Percentiles rank a stretch among this genome's conserved stretches.
These are phyloP conservation scores for Allium cepa DNA, from an alignment of 106 monocot species.

Conservation along the genomic window DNA sequence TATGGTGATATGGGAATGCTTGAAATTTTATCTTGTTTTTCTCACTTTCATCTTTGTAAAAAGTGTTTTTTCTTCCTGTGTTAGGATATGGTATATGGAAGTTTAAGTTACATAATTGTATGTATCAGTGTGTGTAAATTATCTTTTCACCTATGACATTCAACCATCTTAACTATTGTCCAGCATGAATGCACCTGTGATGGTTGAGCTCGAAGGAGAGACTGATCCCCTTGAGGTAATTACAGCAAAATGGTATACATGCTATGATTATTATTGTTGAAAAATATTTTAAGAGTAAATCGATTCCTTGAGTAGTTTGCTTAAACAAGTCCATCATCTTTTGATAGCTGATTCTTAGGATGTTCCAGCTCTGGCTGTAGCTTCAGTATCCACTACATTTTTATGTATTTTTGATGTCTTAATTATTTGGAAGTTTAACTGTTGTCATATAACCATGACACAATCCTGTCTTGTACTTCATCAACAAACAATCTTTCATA, in stretches of 20 bases:
- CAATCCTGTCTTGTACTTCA: not conserved
- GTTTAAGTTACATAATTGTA: too few relatives aligned
- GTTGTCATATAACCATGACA: not conserved
- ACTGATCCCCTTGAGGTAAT: constrained; percentile 68
- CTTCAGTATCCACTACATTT: not conserved
- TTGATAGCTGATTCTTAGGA: not conserved
- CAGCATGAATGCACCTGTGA: constrained; percentile 91
- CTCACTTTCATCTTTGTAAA: too few relatives aligned
- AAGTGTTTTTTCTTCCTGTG: too few relatives aligned
- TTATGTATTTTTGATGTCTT: not conserved
- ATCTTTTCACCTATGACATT: not conserved
- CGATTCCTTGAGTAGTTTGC: not conserved
- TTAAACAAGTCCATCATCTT: not conserved
- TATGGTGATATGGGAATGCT: too few relatives aligned
- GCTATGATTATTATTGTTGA: not conserved
- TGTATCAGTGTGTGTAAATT: too few relatives aligned
- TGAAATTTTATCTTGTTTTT: too few relatives aligned
- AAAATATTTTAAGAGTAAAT: not conserved
- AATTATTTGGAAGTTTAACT: not conserved
- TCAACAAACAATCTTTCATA: too few relatives aligned
- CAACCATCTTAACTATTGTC: not conserved
- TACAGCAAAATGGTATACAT: not conserved
- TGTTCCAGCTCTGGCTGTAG: not conserved
- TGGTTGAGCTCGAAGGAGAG: constrained; percentile 84
- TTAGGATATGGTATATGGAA: too few relatives aligned